phyloP scores from a whole-genome alignment of 495 filamentous ascomycete genomes.

The Xeromyces bisporus region DNA sequence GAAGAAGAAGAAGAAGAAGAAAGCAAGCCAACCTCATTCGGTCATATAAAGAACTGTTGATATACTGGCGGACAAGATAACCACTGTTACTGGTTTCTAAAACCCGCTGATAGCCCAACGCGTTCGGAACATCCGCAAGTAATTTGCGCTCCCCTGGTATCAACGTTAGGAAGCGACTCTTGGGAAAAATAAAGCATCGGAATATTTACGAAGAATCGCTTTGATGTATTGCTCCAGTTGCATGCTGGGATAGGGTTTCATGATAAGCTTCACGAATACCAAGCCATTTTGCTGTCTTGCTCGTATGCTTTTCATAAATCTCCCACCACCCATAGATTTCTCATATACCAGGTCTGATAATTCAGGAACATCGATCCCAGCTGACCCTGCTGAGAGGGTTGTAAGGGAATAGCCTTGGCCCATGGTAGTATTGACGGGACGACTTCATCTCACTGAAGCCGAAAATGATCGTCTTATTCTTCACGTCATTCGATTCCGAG shows the following conservation, averaged over 20 bases:
- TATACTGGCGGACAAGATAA: slow-evolving; percentile 88
- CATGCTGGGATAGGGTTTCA: slow-evolving; percentile 72
- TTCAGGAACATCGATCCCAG: slow-evolving; percentile 87
- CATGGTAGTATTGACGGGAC: slow-evolving; percentile 48
- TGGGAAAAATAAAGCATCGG: background rate
- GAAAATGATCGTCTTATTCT: background rate
- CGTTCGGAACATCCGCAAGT: slow-evolving; percentile 76
- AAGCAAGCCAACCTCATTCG: slow-evolving; percentile 77
- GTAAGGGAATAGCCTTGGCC: slow-evolving; percentile 92
- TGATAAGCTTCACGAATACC: slow-evolving; percentile 81
- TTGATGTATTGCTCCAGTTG: slow-evolving; percentile 60
- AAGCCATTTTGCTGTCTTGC: slow-evolving; percentile 78
- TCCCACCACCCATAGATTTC: slow-evolving; percentile 77
- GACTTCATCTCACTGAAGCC: slow-evolving; percentile 18
- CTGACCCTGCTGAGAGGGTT: slow-evolving; percentile 73
- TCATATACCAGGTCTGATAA: slow-evolving; percentile 80
- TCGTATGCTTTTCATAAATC: slow-evolving; percentile 93
- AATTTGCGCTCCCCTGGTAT: slow-evolving; percentile 57
- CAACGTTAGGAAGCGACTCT: slow-evolving; percentile 10
- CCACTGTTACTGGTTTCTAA: slow-evolving; percentile 81
- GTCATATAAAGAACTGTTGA: slow-evolving; percentile 95
- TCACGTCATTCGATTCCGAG: background rate
- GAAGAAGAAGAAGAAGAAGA: too few species aligned
- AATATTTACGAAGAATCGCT: slow-evolving; percentile 48
- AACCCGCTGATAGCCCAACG: slow-evolving; percentile 73